Percentiles rank a stretch among this genome's conserved stretches.
Conservation (phyloP, 1,284 basidiomycete species). For the Sporisorium reilianum region DNA sequence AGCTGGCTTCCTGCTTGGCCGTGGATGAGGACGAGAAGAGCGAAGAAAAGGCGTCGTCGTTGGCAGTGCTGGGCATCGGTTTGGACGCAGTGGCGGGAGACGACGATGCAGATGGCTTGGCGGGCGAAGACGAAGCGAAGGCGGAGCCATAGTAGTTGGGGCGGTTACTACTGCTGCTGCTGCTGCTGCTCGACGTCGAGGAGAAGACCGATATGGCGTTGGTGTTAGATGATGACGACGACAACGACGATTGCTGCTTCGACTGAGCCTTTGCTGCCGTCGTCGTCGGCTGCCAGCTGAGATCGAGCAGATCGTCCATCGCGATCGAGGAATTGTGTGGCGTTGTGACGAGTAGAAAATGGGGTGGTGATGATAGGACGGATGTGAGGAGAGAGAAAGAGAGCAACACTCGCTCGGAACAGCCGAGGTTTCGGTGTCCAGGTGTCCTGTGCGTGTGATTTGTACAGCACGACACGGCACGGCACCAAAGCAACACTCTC, state of each 20-base stretch:
- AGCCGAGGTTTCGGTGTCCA: constrained; percentile 1
- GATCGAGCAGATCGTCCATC: constrained; percentile 68
- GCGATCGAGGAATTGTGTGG: constrained; percentile 16
- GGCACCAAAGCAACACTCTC: background rate
- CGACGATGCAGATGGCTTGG: constrained; percentile 9
- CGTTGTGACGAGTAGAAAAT: constrained; percentile 16
- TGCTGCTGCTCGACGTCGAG: constrained; percentile 8
- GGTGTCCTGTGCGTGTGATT: constrained; percentile 11
- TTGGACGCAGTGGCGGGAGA: constrained; percentile 7
- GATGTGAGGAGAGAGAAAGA: background rate
- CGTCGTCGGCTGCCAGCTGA: constrained; percentile 56
- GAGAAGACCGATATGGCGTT: constrained; percentile 24
- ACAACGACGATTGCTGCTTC: constrained; percentile 7
- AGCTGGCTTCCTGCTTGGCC: constrained; percentile 26
- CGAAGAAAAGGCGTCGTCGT: constrained; percentile 58
- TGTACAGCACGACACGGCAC: background rate
- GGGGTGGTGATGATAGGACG: background rate
- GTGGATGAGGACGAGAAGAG: constrained; percentile 49
- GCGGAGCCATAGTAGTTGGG: constrained; percentile 37
- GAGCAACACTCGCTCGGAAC: constrained; percentile 8
- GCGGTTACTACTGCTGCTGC: background rate
- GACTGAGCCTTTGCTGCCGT: constrained; percentile 18
- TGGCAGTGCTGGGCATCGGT: background rate
- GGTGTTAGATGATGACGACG: constrained; percentile 17
- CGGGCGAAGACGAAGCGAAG: constrained; percentile 4